These are phyloP conservation scores for Schizochytrium sp. DNA, from an alignment of 108 stramenopile genomes.

Conservation along the genomic window DNA sequence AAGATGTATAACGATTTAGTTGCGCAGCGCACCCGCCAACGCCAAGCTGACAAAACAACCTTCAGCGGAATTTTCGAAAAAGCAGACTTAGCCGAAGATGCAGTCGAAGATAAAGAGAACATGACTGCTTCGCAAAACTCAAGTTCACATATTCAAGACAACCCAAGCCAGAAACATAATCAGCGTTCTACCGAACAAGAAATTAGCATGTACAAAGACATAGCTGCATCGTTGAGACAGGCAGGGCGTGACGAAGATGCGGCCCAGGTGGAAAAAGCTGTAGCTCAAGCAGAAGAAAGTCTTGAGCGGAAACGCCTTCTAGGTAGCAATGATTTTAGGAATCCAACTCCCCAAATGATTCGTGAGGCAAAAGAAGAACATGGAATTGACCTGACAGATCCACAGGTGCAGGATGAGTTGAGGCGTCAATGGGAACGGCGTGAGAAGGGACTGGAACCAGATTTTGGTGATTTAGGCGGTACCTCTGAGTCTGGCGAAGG, in stretches of 20 bases:
- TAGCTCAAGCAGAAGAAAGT: not conserved
- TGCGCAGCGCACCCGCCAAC: not conserved
- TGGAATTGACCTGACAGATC: slow-evolving; percentile 46
- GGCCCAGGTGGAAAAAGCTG: slow-evolving; percentile 12
- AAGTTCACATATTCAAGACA: not conserved
- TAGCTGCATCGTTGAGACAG: not conserved
- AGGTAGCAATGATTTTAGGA: not conserved
- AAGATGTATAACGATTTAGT: not conserved
- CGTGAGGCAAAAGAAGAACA: slow-evolving; percentile 23
- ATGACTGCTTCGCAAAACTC: not conserved
- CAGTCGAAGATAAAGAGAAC: not conserved
- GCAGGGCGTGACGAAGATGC: slow-evolving; percentile 18
- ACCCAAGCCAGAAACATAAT: not conserved
- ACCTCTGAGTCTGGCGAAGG: not conserved
- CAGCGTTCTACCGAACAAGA: not conserved
- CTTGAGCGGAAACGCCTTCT: not conserved
- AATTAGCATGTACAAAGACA: slow-evolving; percentile 37
- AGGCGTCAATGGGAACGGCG: not conserved
- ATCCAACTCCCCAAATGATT: slow-evolving; percentile 9
- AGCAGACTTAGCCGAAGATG: slow-evolving; percentile 2
- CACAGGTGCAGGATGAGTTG: slow-evolving; percentile 11
- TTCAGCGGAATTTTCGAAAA: slow-evolving; percentile 44
- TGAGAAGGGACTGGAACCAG: not conserved
- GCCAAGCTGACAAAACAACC: slow-evolving; percentile 22
- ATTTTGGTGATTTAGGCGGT: not conserved